Percentiles rank a stretch among this genome's conserved stretches.
These are phyloP conservation scores for Mollisiaceae sp. DNA, from an alignment of 2,329 filamentous ascomycete species.

Conservation along the genomic window DNA sequence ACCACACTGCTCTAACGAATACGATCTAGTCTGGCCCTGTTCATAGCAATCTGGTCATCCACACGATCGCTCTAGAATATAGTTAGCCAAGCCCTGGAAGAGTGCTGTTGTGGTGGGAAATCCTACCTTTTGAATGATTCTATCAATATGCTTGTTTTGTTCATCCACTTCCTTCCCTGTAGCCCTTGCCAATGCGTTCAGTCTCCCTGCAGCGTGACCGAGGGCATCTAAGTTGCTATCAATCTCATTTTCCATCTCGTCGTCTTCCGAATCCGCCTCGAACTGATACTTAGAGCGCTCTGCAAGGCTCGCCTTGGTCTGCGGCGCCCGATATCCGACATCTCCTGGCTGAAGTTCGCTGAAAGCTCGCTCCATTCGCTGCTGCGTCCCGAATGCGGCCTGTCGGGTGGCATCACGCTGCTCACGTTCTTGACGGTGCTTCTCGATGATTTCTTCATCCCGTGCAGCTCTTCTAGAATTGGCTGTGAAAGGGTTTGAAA, in stretches of 20 bases:
- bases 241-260: constrained; percentile 71
- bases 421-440: constrained; percentile 68
- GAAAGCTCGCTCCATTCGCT: constrained; percentile 59
- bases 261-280: constrained; percentile 57
- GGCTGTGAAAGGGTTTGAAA: constrained; percentile 78
- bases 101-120: constrained; percentile 12
- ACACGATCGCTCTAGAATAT: constrained; percentile 74
- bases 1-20: constrained; percentile 32
- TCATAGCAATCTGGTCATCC: constrained; percentile 80
- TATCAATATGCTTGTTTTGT: constrained; percentile 79
- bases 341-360: constrained; percentile 47
- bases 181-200: constrained; percentile 75
- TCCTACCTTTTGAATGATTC: constrained; percentile 77
- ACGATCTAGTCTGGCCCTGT: constrained; percentile 58
- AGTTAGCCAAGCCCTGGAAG: constrained; percentile 4
- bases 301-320: constrained; percentile 50
- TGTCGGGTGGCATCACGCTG: constrained; percentile 67
- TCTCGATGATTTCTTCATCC: constrained; percentile 72
- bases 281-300: constrained; percentile 78
- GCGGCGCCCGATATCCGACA: constrained; percentile 37
- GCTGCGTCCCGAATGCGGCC: constrained; percentile 56
- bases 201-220: constrained; percentile 64
- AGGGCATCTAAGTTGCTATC: constrained; percentile 67
- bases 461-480: constrained; percentile 66
- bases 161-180: constrained; percentile 77